phyloP scores from a whole-genome alignment of 176 grass and related monocot genomes.

The Secale cereale region DNA sequence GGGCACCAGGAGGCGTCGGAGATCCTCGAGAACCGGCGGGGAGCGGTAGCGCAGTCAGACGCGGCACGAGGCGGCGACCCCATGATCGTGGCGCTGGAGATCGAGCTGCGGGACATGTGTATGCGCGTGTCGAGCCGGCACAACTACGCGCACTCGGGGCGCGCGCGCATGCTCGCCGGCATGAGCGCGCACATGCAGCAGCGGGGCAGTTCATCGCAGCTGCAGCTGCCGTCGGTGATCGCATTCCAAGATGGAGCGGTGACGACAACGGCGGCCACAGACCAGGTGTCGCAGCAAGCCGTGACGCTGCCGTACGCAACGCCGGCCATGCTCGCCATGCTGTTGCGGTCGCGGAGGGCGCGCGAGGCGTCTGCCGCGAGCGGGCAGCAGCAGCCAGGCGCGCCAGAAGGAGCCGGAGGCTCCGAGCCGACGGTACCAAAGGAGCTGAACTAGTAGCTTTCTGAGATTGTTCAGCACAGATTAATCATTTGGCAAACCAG shows the following conservation, averaged over 20 bases:
- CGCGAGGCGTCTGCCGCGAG: background rate
- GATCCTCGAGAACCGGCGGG: slow-evolving; percentile 32
- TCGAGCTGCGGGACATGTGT: slow-evolving; percentile 14
- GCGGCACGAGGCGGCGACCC: background rate
- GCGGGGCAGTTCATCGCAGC: background rate
- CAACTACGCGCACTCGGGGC: slow-evolving; percentile 1
- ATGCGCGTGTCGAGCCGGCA: slow-evolving; percentile 11
- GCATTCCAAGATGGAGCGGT: background rate
- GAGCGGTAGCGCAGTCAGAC: slow-evolving; percentile 1
- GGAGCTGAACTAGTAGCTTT: background rate
- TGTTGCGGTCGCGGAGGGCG: background rate
- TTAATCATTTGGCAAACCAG: background rate
- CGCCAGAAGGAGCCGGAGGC: background rate
- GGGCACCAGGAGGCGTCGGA: slow-evolving; percentile 9
- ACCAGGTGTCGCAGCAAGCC: background rate
- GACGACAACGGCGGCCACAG: background rate
- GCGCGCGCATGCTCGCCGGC: slow-evolving; percentile 30
- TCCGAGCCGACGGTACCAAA: background rate
- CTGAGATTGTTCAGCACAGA: background rate
- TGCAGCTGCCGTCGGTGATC: background rate
- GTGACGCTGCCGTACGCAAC: background rate
- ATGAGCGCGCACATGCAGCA: slow-evolving; percentile 37
- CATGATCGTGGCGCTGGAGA: background rate
- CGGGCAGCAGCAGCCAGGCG: background rate
- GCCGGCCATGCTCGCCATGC: slow-evolving; percentile 8